phyloP scores from a whole-genome alignment of 495 filamentous ascomycete species.

The Aspergillus leporis region DNA sequence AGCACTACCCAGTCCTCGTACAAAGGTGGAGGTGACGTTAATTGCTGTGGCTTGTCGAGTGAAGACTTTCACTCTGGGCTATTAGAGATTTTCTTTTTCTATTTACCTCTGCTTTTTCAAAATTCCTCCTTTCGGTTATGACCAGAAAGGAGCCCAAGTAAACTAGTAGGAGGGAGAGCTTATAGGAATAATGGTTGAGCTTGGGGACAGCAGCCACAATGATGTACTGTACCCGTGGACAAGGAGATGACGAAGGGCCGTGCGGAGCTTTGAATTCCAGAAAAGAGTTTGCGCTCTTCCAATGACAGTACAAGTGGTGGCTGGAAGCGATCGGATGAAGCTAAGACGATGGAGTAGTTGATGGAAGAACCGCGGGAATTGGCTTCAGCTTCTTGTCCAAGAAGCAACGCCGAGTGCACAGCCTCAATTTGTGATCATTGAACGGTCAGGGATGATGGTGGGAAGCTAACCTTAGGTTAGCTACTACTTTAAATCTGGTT shows the following conservation, averaged over 20 bases:
- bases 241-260: slow-evolving; percentile 3
- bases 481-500: neutral
- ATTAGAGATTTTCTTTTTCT: neutral
- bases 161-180: neutral
- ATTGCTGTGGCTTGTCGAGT: slow-evolving; percentile 2
- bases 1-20: neutral
- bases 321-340: neutral
- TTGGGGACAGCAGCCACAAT: neutral
- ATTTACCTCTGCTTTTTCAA: neutral
- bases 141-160: neutral
- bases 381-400: neutral
- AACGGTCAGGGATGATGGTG: slow-evolving; percentile 6
- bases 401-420: slow-evolving; percentile 10
- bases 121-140: no score
- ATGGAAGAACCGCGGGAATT: neutral
- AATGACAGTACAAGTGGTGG: neutral
- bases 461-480: neutral
- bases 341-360: neutral
- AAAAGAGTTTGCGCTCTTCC: neutral
- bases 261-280: neutral
- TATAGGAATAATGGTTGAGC: neutral
- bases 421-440: slow-evolving; percentile 10
- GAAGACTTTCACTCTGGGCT: neutral
- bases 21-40: neutral
- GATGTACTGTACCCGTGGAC: neutral